Evolutionary conservation across 129 eudicot species (phyloP).

Genomic region (Saposhnikovia divaricata): DNA sequence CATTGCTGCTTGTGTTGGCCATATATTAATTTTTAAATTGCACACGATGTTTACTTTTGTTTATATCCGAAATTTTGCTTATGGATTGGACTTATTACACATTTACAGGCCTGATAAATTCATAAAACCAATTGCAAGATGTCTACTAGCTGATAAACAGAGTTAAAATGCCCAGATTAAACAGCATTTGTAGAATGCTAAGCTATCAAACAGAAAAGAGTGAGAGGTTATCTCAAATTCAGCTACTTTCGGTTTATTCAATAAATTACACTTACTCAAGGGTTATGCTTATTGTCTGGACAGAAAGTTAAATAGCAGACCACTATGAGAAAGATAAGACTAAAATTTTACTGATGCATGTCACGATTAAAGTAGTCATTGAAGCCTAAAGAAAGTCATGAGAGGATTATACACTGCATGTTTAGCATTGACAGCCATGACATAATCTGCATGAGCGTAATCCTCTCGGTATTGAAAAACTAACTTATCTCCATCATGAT

Average conservation of each 20-base stretch:
- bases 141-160: too few relatives aligned
- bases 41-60: too few relatives aligned
- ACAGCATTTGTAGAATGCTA: too few relatives aligned
- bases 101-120: too few relatives aligned
- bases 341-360: background rate
- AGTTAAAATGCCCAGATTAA: too few relatives aligned
- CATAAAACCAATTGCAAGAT: too few relatives aligned
- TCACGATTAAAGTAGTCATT: conserved; percentile 5
- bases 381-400: conserved; percentile 45
- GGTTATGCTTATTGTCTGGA: background rate
- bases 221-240: too few relatives aligned
- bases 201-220: too few relatives aligned
- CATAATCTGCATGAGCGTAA: conserved; percentile 83
- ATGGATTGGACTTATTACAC: too few relatives aligned
- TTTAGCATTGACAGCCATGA: conserved; percentile 61
- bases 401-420: conserved; percentile 60
- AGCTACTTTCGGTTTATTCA: background rate
- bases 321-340: background rate
- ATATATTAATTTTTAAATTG: too few relatives aligned
- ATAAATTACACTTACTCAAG: background rate
- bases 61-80: too few relatives aligned
- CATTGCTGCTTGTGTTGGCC: background rate
- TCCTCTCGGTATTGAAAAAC: conserved; percentile 37
- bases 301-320: conserved; percentile 3
- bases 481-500: conserved; percentile 50